Evolutionary conservation across 2,329 filamentous ascomycete genomes (phyloP).

Genomic region (Colletotrichum sp.): DNA sequence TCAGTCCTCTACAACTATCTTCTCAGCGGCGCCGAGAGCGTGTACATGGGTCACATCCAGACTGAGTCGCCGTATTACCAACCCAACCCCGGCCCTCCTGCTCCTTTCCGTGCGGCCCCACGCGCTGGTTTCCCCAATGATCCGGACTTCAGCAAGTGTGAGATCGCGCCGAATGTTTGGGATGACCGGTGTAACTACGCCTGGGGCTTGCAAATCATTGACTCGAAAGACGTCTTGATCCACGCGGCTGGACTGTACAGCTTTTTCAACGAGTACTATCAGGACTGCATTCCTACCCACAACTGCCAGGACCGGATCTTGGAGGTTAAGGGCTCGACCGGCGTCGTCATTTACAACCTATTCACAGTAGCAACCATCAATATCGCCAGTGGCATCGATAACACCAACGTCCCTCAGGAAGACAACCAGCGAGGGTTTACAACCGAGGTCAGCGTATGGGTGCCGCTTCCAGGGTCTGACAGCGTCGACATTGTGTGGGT

Average conservation of each 20-base stretch:
- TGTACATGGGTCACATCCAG: constrained; percentile 52
- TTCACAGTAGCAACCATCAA: constrained; percentile 20
- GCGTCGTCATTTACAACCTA: constrained; percentile 28
- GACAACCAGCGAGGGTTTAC: constrained; percentile 24
- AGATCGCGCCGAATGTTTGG: not conserved
- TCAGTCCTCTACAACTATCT: constrained; percentile 52
- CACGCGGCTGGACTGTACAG: constrained; percentile 33
- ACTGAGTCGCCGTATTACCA: constrained; percentile 19
- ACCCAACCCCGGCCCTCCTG: not conserved
- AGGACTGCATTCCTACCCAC: constrained; percentile 24
- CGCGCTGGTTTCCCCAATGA: not conserved
- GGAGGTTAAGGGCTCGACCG: constrained; percentile 21
- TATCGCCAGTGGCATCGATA: constrained; percentile 1
- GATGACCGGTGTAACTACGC: not conserved
- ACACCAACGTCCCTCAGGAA: not conserved
- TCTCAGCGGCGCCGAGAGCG: constrained; percentile 42
- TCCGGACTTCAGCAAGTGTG: not conserved
- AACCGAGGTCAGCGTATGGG: constrained; percentile 28
- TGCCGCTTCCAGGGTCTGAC: constrained; percentile 25
- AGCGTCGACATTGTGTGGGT: constrained; percentile 26
- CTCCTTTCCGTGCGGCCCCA: not conserved
- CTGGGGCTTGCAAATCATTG: constrained; percentile 29
- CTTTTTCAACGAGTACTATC: constrained; percentile 29
- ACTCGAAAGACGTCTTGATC: constrained; percentile 11
- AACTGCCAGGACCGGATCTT: constrained; percentile 27